A percentile compares a stretch with the other conserved stretches of the same genome.
These are phyloP conservation scores for Solanum rostratum DNA, from an alignment of 257 asterid genomes.

Conservation along the genomic window DNA sequence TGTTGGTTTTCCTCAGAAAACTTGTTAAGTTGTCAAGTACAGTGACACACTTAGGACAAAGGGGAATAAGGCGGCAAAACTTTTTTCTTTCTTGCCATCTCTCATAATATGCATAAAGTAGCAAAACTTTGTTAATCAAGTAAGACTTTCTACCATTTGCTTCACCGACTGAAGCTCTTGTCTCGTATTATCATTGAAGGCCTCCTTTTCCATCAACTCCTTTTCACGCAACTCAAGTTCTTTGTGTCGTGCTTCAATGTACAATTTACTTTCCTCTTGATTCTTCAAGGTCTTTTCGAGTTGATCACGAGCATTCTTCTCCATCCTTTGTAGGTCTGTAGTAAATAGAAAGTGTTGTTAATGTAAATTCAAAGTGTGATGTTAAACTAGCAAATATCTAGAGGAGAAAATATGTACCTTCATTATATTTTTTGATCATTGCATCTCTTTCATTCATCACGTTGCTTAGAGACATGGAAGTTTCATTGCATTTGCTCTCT, in stretches of 20 bases:
- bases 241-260: neutral
- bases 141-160: neutral
- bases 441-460: conserved; percentile 8
- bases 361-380: neutral
- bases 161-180: neutral
- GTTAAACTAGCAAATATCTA: neutral
- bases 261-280: neutral
- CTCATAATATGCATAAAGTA: neutral
- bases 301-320: neutral
- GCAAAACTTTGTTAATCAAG: neutral
- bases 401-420: conserved; percentile 6
- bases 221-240: conserved; percentile 4
- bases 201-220: neutral
- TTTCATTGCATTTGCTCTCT: conserved; percentile 6
- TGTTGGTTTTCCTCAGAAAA: neutral
- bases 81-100: neutral
- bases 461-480: neutral
- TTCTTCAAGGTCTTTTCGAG: neutral
- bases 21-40: neutral
- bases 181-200: neutral
- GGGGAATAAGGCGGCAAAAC: neutral
- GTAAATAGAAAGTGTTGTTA: neutral
- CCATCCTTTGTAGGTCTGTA: conserved; percentile 5
- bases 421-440: neutral
- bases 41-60: neutral